These are phyloP conservation scores for Trametes cingulata DNA, from an alignment of 768 basidiomycete species.

Conservation along the genomic window DNA sequence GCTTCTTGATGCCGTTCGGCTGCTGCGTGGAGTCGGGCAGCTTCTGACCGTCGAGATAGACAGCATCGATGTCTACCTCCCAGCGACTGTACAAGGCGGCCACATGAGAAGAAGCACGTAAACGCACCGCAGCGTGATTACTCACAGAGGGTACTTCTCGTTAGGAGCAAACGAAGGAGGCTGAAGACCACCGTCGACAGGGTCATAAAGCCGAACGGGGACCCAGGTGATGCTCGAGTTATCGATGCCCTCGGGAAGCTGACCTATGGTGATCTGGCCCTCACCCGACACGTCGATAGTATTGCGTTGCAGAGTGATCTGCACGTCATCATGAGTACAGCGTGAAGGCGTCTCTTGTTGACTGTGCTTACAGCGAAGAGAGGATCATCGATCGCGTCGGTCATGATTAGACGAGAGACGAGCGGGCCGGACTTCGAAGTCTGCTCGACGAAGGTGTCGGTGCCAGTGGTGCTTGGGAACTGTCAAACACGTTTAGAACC, in stretches of 20 bases:
- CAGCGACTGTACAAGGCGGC: conserved; percentile 37
- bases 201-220: conserved; percentile 56
- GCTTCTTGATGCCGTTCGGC: conserved; percentile 40
- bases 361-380: conserved; percentile 34
- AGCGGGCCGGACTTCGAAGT: conserved; percentile 35
- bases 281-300: conserved; percentile 67
- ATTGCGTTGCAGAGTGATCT: conserved; percentile 68
- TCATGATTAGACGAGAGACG: conserved; percentile 35
- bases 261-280: conserved; percentile 67
- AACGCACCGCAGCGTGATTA: neutral
- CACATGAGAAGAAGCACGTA: neutral
- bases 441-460: conserved; percentile 28
- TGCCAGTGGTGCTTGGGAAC: conserved; percentile 25
- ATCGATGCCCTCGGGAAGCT: conserved; percentile 54
- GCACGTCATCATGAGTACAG: neutral
- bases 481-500: neutral
- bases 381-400: conserved; percentile 48
- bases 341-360: too few relatives aligned
- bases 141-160: conserved; percentile 50
- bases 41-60: conserved; percentile 67
- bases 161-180: conserved; percentile 57
- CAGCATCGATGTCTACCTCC: conserved; percentile 72
- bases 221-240: conserved; percentile 66
- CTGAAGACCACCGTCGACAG: conserved; percentile 52
- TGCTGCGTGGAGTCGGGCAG: conserved; percentile 57